A percentile compares a stretch with the other conserved stretches of the same genome.
Conservation (phyloP, 345 rosid genomes). For the Hypericum androsaemum region DNA sequence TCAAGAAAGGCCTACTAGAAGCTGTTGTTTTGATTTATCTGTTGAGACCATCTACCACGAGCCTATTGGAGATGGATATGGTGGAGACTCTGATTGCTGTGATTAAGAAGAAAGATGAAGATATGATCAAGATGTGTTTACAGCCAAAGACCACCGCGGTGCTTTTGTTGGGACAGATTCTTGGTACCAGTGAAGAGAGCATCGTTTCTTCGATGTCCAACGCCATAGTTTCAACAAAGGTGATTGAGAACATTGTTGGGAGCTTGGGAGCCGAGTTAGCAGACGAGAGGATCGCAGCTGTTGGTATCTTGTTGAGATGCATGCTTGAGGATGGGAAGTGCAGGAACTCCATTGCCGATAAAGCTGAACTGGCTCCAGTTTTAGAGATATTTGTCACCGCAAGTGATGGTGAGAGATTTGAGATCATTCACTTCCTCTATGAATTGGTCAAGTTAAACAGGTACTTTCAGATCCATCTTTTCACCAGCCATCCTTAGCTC, state of each 20-base stretch:
- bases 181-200: slow-evolving; percentile 30
- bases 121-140: slow-evolving; percentile 36
- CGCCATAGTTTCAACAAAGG: slow-evolving; percentile 28
- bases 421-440: slow-evolving; percentile 41
- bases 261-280: slow-evolving; percentile 42
- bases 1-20: slow-evolving; percentile 54
- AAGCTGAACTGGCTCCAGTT: slow-evolving; percentile 43
- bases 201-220: slow-evolving; percentile 25
- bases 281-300: slow-evolving; percentile 55
- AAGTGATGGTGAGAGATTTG: slow-evolving; percentile 32
- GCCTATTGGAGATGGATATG: slow-evolving; percentile 41
- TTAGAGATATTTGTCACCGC: slow-evolving; percentile 36
- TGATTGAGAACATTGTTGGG: slow-evolving; percentile 28
- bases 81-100: slow-evolving; percentile 37
- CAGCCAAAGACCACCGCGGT: slow-evolving; percentile 49
- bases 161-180: slow-evolving; percentile 38
- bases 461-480: slow-evolving; percentile 20
- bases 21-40: slow-evolving; percentile 50
- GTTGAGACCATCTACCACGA: slow-evolving; percentile 32
- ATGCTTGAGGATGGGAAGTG: slow-evolving; percentile 50
- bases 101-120: slow-evolving; percentile 28
- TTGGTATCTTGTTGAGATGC: slow-evolving; percentile 40
- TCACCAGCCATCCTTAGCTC: too few relatives aligned
- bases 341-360: slow-evolving; percentile 46
- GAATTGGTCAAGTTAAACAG: slow-evolving; percentile 52